phyloP scores from a whole-genome alignment of 2,329 filamentous ascomycete genomes.

The Arthroderma sp. region DNA sequence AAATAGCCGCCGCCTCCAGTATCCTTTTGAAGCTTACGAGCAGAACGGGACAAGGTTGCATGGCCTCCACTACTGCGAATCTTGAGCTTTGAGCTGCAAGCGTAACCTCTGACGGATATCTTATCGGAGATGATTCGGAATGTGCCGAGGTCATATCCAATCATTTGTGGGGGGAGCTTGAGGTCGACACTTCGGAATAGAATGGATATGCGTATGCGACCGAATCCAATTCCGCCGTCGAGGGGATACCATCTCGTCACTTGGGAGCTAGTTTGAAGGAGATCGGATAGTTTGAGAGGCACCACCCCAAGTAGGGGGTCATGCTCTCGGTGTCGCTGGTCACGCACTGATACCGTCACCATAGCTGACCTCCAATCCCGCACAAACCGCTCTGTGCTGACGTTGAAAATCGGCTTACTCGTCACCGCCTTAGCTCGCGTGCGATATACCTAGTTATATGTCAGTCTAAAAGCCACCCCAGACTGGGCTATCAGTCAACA shows the following conservation, averaged over 20 bases:
- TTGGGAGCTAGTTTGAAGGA: conserved; percentile 79
- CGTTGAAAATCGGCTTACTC: conserved; percentile 93
- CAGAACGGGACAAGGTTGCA: conserved; percentile 51
- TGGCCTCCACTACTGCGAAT: conserved; percentile 75
- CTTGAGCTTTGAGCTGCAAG: conserved; percentile 57
- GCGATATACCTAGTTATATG: conserved; percentile 53
- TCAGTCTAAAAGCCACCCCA: neutral
- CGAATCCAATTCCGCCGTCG: conserved; percentile 85
- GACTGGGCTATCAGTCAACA: neutral
- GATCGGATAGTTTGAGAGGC: conserved; percentile 71
- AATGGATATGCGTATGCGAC: conserved; percentile 73
- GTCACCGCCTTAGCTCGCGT: conserved; percentile 90
- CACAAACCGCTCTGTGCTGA: conserved; percentile 83
- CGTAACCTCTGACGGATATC: conserved; percentile 44
- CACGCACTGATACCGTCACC: conserved; percentile 76
- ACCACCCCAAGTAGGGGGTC: conserved; percentile 91
- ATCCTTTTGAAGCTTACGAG: conserved; percentile 43
- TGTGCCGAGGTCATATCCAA: conserved; percentile 91
- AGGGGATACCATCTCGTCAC: conserved; percentile 90
- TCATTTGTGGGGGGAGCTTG: conserved; percentile 65
- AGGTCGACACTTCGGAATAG: conserved; percentile 85
- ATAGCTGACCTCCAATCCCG: conserved; percentile 85
- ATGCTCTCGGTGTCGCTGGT: conserved; percentile 78
- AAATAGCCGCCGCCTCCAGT: conserved; percentile 50
- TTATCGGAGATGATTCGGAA: conserved; percentile 70